Conservation (phyloP, 2,329 filamentous ascomycete genomes). For the Thermothelomyces thermophilus region DNA sequence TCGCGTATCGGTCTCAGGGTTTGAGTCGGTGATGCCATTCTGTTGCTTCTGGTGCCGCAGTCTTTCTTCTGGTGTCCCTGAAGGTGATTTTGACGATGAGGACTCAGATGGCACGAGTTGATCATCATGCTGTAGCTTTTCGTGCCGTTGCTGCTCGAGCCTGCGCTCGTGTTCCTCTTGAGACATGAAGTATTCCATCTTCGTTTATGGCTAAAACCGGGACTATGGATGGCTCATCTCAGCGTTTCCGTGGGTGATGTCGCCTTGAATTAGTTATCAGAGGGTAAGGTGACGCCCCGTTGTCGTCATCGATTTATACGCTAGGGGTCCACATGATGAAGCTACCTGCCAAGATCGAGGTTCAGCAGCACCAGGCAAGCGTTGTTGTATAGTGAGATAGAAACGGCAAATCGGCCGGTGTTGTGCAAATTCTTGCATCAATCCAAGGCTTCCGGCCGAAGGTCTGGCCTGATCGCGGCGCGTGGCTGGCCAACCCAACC, state of each 20-base stretch:
- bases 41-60: neutral
- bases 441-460: conserved; percentile 3
- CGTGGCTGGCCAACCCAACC: conserved; percentile 8
- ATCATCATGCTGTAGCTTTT: neutral
- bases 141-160: neutral
- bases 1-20: conserved; percentile 2
- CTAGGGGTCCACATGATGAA: neutral
- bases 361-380: too few relatives aligned
- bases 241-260: neutral
- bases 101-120: neutral
- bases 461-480: conserved; percentile 10
- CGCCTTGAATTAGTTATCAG: neutral
- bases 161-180: conserved; percentile 7
- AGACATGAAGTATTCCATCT: conserved; percentile 15
- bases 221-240: neutral
- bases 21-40: neutral
- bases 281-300: neutral
- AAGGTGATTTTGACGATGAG: neutral
- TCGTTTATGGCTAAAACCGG: neutral
- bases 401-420: too few relatives aligned
- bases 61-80: neutral
- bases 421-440: too few relatives aligned
- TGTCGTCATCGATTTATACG: conserved; percentile 4
- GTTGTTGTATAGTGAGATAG: too few relatives aligned
- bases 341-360: too few relatives aligned